Conservation (phyloP, 1,284 basidiomycete genomes). For the Vanrija humicola region DNA sequence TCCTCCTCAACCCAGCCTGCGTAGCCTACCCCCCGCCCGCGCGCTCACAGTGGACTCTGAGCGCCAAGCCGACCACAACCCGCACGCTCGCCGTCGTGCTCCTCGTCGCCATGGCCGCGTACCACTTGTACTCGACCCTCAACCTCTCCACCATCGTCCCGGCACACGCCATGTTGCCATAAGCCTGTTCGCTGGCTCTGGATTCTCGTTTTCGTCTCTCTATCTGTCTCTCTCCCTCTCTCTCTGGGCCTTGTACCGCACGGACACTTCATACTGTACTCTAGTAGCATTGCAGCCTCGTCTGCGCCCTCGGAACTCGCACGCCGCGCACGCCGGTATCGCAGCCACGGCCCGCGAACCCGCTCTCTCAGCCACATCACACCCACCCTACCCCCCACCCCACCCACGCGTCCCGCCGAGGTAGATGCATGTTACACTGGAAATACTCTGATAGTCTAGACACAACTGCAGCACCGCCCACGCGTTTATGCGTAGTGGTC, state of each 20-base stretch:
- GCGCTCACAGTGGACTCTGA: background rate
- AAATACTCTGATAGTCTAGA: too few species aligned
- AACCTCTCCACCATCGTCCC: background rate
- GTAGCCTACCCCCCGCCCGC: slow-evolving; percentile 6
- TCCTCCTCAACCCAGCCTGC: slow-evolving; percentile 24
- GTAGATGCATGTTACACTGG: too few species aligned
- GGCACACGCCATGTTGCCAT: background rate
- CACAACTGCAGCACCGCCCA: too few species aligned
- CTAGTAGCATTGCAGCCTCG: background rate
- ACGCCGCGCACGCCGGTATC: slow-evolving; percentile 19
- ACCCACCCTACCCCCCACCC: background rate
- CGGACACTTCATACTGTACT: background rate
- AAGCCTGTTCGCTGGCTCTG: background rate
- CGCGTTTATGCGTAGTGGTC: slow-evolving; percentile 77
- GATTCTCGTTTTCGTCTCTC: background rate
- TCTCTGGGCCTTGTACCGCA: slow-evolving; percentile 2
- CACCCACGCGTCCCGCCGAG: background rate
- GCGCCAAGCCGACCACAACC: background rate
- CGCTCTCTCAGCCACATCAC: background rate
- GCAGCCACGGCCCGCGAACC: background rate
- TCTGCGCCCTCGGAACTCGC: background rate
- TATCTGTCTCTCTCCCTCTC: slow-evolving; percentile 2
- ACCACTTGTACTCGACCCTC: slow-evolving; percentile 12
- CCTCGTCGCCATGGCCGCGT: slow-evolving; percentile 9
- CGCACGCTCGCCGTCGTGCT: slow-evolving; percentile 10